Evolutionary conservation across 495 filamentous ascomycete species (phyloP), one percentile per base, ranked within the genome.

Genomic region (Xeromyces bisporus): DNA sequence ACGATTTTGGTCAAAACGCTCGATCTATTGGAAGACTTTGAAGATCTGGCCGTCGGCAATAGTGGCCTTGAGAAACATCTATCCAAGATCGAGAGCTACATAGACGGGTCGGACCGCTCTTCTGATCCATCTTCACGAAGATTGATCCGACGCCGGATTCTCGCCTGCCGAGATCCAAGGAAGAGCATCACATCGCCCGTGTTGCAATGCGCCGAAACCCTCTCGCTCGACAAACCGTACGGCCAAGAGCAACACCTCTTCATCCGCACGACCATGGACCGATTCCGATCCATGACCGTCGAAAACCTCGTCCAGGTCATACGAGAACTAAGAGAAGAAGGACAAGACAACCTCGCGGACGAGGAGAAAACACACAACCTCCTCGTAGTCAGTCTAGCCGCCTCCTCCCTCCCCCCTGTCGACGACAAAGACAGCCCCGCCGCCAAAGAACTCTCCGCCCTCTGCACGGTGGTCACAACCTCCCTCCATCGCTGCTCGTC

Each of bases 11-110:
- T 58, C 33, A 60, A 58, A 37, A 59, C 47, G 8, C 48, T 62
- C 23, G 56, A 62, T 44, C 50, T 53, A 1, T 36, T 64, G 15
- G 58, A 62, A 32, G 60, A 60, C 28, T 62, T 64, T 25, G 57
- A 64, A 31, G 59, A 60, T 28, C 35, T 61, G 10, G 48, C 48
- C 10, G 41, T 39, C 9, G 47, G 52, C 33, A 50, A 58, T 33
- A 40, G 39, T 6, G 51, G 58, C 24, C 50, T 61, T 20, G 52
- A 54, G 20, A 60, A 55, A 25, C 55, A 53, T 33, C 21, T 58
- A 28, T 45, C 42, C 23, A 55, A 55, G 37, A 56, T 61, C 18
- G 53, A 57, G 33, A 46, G 39, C 25, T 55, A 56, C 33, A 48
- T 58, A 31, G 51, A 55, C 26, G 53, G 50, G 44, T 55, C 56